These are phyloP conservation scores for Venturia carpophila DNA, from an alignment of 2,329 filamentous ascomycete species.

Conservation along the genomic window DNA sequence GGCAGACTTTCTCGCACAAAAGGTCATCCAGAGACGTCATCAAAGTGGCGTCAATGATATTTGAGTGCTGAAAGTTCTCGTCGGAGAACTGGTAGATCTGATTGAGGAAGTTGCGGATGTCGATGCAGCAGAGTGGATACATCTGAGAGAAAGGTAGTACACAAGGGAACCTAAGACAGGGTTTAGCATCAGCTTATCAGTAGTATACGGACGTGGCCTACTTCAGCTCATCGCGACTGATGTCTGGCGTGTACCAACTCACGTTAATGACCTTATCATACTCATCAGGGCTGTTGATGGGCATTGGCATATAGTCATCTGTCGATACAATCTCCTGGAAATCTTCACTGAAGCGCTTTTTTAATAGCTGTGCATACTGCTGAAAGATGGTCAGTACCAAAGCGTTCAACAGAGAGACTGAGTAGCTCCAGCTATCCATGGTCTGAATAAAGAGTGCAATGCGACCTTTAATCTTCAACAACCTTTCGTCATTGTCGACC, in stretches of 20 bases:
- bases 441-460: slow-evolving; percentile 94
- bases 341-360: slow-evolving; percentile 85
- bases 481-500: slow-evolving; percentile 78
- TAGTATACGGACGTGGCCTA: slow-evolving; percentile 37
- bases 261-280: slow-evolving; percentile 95
- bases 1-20: slow-evolving; percentile 86
- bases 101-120: slow-evolving; percentile 94
- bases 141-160: slow-evolving; percentile 98
- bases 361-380: slow-evolving; percentile 87
- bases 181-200: slow-evolving; percentile 24
- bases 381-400: slow-evolving; percentile 86
- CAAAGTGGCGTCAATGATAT: slow-evolving; percentile 83
- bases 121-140: slow-evolving; percentile 97
- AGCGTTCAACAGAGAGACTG: slow-evolving; percentile 70
- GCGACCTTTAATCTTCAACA: slow-evolving; percentile 91
- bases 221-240: slow-evolving; percentile 64
- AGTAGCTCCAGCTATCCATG: slow-evolving; percentile 94
- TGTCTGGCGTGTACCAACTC: slow-evolving; percentile 89
- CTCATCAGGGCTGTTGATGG: slow-evolving; percentile 80
- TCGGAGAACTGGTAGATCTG: slow-evolving; percentile 98
- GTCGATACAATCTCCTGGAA: slow-evolving; percentile 88
- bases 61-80: slow-evolving; percentile 87
- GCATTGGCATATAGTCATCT: slow-evolving; percentile 99
- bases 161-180: slow-evolving; percentile 65
- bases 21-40: slow-evolving; percentile 86